Evolutionary conservation across 108 stramenopile species (phyloP).

Genomic region (Fragilaria crotonensis): DNA sequence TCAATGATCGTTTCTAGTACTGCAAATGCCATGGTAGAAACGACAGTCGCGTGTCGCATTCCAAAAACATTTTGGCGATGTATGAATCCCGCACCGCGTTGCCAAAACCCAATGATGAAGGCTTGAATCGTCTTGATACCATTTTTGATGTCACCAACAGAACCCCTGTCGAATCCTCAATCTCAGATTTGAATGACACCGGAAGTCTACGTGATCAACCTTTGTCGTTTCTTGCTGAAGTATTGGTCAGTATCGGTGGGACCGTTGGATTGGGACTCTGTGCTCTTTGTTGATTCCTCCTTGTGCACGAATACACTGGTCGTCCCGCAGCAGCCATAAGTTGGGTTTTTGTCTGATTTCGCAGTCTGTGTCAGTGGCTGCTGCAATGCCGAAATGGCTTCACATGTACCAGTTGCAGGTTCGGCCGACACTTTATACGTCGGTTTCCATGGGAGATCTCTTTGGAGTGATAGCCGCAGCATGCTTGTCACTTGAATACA

Average conservation of each 20-base stretch:
- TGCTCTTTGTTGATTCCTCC: constrained; percentile 21
- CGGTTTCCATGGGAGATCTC: constrained; percentile 42
- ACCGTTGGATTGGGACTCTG: constrained; percentile 29
- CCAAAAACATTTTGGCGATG: no score
- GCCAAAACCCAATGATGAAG: no score
- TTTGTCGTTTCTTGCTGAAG: constrained; percentile 21
- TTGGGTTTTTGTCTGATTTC: no score
- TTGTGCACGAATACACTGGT: constrained; percentile 9
- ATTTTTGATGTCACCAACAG: no score
- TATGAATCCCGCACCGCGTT: no score
- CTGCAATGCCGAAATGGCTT: constrained; percentile 64
- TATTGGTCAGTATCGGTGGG: constrained; percentile 23
- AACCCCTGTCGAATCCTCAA: no score
- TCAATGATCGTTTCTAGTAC: no score
- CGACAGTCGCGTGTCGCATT: no score
- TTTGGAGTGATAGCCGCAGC: constrained; percentile 53
- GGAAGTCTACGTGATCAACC: no score
- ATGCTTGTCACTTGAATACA: constrained; percentile 54
- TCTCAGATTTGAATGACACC: no score
- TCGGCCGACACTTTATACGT: constrained; percentile 32
- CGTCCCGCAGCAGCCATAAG: constrained; percentile 37
- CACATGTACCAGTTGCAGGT: constrained; percentile 34
- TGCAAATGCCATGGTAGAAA: no score
- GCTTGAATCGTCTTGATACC: no score
- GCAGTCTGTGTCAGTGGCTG: constrained; percentile 42